phyloP scores from a whole-genome alignment of 1,284 basidiomycete genomes.

The Sphaerobolus stellatus region DNA sequence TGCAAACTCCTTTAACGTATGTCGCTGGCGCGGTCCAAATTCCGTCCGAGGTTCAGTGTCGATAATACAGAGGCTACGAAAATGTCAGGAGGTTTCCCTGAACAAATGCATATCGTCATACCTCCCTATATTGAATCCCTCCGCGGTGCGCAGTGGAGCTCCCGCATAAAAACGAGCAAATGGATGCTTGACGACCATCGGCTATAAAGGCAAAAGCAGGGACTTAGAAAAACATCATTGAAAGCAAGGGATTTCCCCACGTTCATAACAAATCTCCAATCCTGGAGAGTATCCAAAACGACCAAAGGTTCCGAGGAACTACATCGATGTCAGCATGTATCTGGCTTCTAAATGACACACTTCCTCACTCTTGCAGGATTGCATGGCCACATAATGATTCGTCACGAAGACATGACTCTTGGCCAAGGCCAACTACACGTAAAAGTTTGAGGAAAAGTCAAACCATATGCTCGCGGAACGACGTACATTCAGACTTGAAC shows the following conservation, averaged over 20 bases:
- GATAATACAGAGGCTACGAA: conserved; percentile 71
- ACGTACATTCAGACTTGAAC: conserved; percentile 80
- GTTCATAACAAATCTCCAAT: conserved; percentile 87
- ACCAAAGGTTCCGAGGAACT: conserved; percentile 89
- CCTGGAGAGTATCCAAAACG: conserved; percentile 72
- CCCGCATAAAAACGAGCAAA: conserved; percentile 89
- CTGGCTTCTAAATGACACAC: conserved; percentile 21
- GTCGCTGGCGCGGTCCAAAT: conserved; percentile 85
- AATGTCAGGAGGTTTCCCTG: background rate
- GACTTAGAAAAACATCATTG: too few species aligned
- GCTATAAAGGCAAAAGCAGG: conserved; percentile 54
- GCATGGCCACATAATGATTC: conserved; percentile 82
- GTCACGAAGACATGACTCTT: conserved; percentile 54
- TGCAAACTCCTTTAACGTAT: conserved; percentile 94
- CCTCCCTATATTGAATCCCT: conserved; percentile 89
- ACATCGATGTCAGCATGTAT: conserved; percentile 37
- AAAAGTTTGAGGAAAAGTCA: conserved; percentile 11
- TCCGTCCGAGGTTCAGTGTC: conserved; percentile 83
- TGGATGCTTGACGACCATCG: conserved; percentile 68
- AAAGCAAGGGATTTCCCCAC: conserved; percentile 39
- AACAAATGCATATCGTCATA: conserved; percentile 24
- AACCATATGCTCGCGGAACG: conserved; percentile 7
- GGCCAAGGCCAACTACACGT: conserved; percentile 60
- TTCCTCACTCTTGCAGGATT: conserved; percentile 79
- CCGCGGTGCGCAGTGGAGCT: conserved; percentile 83